Conservation (phyloP, 768 basidiomycete species). For the Boletus patriciae region DNA sequence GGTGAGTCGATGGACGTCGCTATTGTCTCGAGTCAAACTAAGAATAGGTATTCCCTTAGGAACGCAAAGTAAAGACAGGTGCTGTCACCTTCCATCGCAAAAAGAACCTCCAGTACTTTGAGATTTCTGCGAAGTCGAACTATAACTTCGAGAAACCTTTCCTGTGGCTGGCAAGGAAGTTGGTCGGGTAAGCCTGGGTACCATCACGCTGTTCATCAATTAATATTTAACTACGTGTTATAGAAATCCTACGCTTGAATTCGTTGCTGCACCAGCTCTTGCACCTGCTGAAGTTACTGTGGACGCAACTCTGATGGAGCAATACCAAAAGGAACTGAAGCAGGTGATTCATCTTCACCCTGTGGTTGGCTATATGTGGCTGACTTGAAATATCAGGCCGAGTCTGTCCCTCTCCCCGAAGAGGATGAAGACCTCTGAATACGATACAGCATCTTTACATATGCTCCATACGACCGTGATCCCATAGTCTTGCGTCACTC, state of each 20-base stretch:
- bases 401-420: slow-evolving; percentile 92
- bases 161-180: slow-evolving; percentile 98
- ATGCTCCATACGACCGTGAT: slow-evolving; percentile 23
- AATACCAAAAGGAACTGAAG: slow-evolving; percentile 78
- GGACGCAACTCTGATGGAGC: slow-evolving; percentile 72
- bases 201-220: background rate
- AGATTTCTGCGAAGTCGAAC: slow-evolving; percentile 99
- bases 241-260: slow-evolving; percentile 86
- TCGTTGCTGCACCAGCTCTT: slow-evolving; percentile 95
- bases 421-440: slow-evolving; percentile 86
- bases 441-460: slow-evolving; percentile 17
- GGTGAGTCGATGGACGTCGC: slow-evolving; percentile 46
- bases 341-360: slow-evolving; percentile 42
- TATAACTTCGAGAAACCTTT: slow-evolving; percentile 99
- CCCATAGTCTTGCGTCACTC: slow-evolving; percentile 21
- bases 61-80: slow-evolving; percentile 99
- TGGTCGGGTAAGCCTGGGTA: slow-evolving; percentile 75
- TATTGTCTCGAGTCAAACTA: slow-evolving; percentile 1
- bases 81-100: slow-evolving; percentile 99
- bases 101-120: slow-evolving; percentile 99
- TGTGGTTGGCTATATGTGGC: background rate
- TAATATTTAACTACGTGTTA: background rate
- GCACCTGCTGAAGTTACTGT: slow-evolving; percentile 91
- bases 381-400: slow-evolving; percentile 55
- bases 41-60: slow-evolving; percentile 49